A percentile compares a stretch with the other conserved stretches of the same genome.
phyloP scores from a whole-genome alignment of 768 basidiomycete species.

The Vararia minispora region DNA sequence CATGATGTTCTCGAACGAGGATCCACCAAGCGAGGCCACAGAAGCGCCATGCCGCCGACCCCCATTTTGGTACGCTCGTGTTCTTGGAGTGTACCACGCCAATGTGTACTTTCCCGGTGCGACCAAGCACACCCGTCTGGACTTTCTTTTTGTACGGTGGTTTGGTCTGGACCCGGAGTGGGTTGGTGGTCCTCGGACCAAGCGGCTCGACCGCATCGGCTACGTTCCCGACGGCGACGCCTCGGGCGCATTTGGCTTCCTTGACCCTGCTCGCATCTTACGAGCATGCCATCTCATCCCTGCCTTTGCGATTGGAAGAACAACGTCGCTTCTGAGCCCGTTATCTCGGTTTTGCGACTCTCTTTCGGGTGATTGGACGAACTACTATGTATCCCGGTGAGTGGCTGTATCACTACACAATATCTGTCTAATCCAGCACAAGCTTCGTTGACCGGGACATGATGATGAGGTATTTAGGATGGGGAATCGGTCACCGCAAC shows the following conservation, averaged over 20 bases:
- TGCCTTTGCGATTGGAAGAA: too few species aligned
- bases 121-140: constrained; percentile 8
- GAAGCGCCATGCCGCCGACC: constrained; percentile 8
- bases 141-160: constrained; percentile 27
- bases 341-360: too few species aligned
- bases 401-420: too few species aligned
- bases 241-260: constrained; percentile 23
- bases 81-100: constrained; percentile 21
- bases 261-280: too few species aligned
- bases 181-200: neutral
- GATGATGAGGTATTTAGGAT: too few species aligned
- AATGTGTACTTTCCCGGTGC: constrained; percentile 12
- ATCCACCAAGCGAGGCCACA: neutral
- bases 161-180: constrained; percentile 11
- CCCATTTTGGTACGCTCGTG: constrained; percentile 23
- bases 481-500: too few species aligned
- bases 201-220: constrained; percentile 12
- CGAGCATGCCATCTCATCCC: too few species aligned
- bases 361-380: too few species aligned
- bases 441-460: too few species aligned
- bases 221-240: constrained; percentile 16
- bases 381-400: too few species aligned
- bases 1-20: constrained; percentile 13
- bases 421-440: too few species aligned
- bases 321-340: too few species aligned